Percentiles rank a stretch among this genome's conserved stretches.
These are phyloP conservation scores for Rhizopogon vesiculosus DNA, from an alignment of 768 basidiomycete species.

Conservation along the genomic window DNA sequence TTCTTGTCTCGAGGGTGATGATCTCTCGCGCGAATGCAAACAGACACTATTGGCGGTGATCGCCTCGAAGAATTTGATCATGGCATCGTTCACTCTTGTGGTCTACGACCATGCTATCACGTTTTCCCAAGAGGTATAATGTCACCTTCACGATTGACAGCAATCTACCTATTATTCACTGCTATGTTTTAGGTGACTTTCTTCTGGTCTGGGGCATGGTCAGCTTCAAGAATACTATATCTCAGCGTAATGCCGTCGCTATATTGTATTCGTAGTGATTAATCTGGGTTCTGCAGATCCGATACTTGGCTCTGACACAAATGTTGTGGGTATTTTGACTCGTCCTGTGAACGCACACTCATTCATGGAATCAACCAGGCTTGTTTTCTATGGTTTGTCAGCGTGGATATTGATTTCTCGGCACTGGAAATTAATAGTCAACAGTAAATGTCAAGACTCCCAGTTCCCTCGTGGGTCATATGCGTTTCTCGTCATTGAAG, in stretches of 20 bases:
- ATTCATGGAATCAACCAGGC: not conserved
- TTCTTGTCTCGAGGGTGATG: too few species aligned
- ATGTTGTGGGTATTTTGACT: not conserved
- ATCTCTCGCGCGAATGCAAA: too few species aligned
- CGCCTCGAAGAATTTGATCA: not conserved
- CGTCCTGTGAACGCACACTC: not conserved
- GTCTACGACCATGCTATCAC: slow-evolving; percentile 24
- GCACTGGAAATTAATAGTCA: not conserved
- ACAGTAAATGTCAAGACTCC: not conserved
- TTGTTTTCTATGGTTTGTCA: not conserved
- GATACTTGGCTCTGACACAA: not conserved
- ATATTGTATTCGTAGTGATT: not conserved
- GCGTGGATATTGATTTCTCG: not conserved
- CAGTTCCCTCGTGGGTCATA: not conserved
- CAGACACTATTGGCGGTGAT: not conserved
- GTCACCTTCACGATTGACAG: not conserved
- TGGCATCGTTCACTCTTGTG: slow-evolving; percentile 1
- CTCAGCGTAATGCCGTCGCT: not conserved
- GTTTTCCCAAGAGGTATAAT: slow-evolving; percentile 32
- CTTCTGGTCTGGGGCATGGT: not conserved
- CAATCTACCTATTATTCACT: not conserved
- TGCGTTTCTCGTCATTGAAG: not conserved
- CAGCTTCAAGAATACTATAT: not conserved
- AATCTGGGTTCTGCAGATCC: not conserved
- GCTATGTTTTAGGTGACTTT: not conserved